Evolutionary conservation across 768 basidiomycete species (phyloP).

Genomic region (Chiua virens): DNA sequence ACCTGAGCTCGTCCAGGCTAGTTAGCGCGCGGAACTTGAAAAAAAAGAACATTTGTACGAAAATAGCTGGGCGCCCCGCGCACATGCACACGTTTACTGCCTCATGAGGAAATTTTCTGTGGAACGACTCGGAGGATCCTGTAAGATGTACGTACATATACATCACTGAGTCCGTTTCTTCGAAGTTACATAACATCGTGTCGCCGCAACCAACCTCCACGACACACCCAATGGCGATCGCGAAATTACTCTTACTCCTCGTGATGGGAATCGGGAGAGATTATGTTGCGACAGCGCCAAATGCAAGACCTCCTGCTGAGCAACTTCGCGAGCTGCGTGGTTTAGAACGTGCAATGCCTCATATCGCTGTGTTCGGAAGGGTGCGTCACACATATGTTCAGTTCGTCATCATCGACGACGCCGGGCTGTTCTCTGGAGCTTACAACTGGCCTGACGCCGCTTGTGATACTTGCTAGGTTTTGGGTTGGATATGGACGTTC

Average conservation of each 20-base stretch:
- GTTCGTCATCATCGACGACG: background rate
- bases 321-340: conserved; percentile 2
- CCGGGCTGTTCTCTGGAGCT: too few relatives aligned
- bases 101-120: too few relatives aligned
- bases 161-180: too few relatives aligned
- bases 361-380: background rate
- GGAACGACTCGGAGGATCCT: too few relatives aligned
- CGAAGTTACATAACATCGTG: too few relatives aligned
- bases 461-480: background rate
- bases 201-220: too few relatives aligned
- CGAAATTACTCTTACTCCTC: conserved; percentile 9
- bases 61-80: too few relatives aligned
- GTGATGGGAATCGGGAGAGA: background rate
- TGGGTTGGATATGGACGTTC: conserved; percentile 2
- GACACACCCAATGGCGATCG: background rate
- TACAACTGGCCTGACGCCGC: background rate
- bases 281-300: conserved; percentile 12
- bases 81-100: too few relatives aligned
- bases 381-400: background rate
- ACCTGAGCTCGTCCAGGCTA: too few relatives aligned
- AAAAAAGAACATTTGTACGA: too few relatives aligned
- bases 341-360: background rate
- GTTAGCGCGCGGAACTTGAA: too few relatives aligned
- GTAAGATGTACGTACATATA: too few relatives aligned
- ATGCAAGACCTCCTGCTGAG: conserved; percentile 9